Base-by-base conservation (phyloP, 441 rosid species). In the Erodium trifolium region DNA sequence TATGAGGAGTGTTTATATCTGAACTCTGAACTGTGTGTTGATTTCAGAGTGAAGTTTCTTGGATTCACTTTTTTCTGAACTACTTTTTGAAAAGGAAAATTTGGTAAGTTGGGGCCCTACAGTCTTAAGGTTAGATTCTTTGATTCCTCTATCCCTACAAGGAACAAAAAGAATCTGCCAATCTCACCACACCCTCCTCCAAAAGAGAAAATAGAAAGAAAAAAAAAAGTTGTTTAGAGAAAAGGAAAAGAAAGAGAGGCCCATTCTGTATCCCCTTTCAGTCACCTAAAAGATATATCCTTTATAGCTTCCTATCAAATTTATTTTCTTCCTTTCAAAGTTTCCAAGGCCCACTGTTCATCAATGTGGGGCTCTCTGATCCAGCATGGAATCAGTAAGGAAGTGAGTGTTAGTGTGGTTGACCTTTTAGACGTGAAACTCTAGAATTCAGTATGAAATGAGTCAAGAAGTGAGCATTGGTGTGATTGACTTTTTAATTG, bases 331-430 rank as follows among this genome's bases (percentile, higher is more conserved):
- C 62, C 19, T 55, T 55, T 55, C 62, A 55, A 55, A 55, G 23
- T 55, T 55, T 55, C 62, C 13, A 1, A 14, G 62, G 67, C 68
- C 81, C 79, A 81, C 79, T 78, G 74, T 72, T 75, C 72, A 76
- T 78, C 72, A 69, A 80, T 88, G 96, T 83, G 92, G 94, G 85
- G 82, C 82, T 72, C 71, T 81, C 77, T 71, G 75, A 69, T 80
- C 75, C 78, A 71, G 68, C 62, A 78, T 77, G 85, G 90, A 87
- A 85, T 84, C 87, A n/a, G n/a, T 10, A 16, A 51, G 6, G 57
- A 51, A 17, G 63, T 57, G 63, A 57, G 63, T 57, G 27, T 57
- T 1, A 5, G 31, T 18, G 31, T 18, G 31, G 4, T 37, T 37
- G 41, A 37, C 8, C 41, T 4, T 37, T 37, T 37, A 37, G 9